phyloP scores from a whole-genome alignment of 2,329 filamentous ascomycete genomes.

The Talaromyces sp. region DNA sequence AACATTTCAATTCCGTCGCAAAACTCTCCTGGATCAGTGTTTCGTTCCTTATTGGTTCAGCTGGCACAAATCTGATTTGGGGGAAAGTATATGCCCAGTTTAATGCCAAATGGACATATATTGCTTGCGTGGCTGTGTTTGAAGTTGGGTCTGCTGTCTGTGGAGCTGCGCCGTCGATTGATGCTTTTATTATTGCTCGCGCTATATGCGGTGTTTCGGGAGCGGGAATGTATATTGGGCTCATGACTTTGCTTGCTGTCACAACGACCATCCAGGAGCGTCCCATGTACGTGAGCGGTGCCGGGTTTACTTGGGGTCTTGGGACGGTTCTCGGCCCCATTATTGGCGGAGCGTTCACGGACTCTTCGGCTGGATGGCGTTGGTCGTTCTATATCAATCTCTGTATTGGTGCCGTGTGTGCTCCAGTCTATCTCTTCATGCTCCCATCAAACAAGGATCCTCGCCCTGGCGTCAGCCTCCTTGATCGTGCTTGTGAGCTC shows the following conservation, averaged over 20 bases:
- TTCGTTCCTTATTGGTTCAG: conserved; percentile 42
- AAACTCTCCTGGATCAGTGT: conserved; percentile 45
- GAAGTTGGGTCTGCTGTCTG: conserved; percentile 40
- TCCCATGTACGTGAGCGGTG: conserved; percentile 34
- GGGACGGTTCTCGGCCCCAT: conserved; percentile 41
- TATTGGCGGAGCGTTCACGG: conserved; percentile 39
- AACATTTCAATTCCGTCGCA: conserved; percentile 35
- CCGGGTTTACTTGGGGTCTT: conserved; percentile 36
- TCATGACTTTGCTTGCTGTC: conserved; percentile 30
- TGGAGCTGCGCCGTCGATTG: conserved; percentile 46
- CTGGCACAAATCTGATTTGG: conserved; percentile 9
- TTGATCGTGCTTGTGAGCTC: not conserved
- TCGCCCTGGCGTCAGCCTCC: not conserved
- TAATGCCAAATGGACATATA: not conserved
- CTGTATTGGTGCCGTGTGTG: not conserved
- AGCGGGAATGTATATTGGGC: conserved; percentile 34
- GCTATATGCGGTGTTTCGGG: conserved; percentile 37
- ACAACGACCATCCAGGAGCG: conserved; percentile 25
- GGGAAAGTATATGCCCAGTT: conserved; percentile 1
- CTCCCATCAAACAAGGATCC: conserved; percentile 20
- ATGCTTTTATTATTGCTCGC: conserved; percentile 48
- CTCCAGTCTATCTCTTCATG: conserved; percentile 5
- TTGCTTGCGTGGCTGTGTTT: conserved; percentile 29
- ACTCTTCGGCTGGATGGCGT: conserved; percentile 32
- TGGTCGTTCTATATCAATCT: conserved; percentile 37